Evolutionary conservation across 78 protist species (phyloP), one percentile per base, ranked within the genome.

Genomic region (Dictyostelium brefeldianum): DNA sequence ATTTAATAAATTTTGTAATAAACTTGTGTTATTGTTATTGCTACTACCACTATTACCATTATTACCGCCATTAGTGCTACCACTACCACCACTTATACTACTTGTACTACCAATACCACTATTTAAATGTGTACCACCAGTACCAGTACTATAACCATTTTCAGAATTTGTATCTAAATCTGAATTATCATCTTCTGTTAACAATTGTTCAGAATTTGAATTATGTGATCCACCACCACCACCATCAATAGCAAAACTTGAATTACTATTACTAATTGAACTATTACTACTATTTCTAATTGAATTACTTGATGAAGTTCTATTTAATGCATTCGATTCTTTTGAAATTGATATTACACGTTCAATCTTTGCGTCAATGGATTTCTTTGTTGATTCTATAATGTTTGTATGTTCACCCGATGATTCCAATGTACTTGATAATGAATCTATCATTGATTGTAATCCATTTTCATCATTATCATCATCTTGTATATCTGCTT

Each of bases 251-350:
- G 43, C 43, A 36, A 36, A 1, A 59, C 25, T 59, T n/a, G 69
- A 22, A 22, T 29, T 59, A 59, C 11, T 59, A 59, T 59, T 59
- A 22, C 31, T 59, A 7, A n/a, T 59, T 9, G 14, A 22, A 59
- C 69, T 59, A n/a, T 29, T 59, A 59, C 69, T 59, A 59, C 69
- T 59, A 59, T 59, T 59, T 59, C 69, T 59, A 59, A 59, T 59
- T 4, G 31, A 22, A 22, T 29, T 29, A 59, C 69, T 59, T 22
- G 31, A 22, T 9, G 31, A 25, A 3, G 43, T 36, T 36, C 43
- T 36, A 59, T 29, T 29, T 18, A 59, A 59, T 8, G 31, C 69
- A 59, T 29, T 29, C 11, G 31, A 22, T 8, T 59, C 69, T 3
- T 25, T 22, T 6, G 69, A 22, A 22, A 59, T 22, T 59, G 69